Percentiles rank a stretch among this genome's conserved stretches.
Conservation (phyloP, 75 land plant species). For the Selaginella moellendorffii region DNA sequence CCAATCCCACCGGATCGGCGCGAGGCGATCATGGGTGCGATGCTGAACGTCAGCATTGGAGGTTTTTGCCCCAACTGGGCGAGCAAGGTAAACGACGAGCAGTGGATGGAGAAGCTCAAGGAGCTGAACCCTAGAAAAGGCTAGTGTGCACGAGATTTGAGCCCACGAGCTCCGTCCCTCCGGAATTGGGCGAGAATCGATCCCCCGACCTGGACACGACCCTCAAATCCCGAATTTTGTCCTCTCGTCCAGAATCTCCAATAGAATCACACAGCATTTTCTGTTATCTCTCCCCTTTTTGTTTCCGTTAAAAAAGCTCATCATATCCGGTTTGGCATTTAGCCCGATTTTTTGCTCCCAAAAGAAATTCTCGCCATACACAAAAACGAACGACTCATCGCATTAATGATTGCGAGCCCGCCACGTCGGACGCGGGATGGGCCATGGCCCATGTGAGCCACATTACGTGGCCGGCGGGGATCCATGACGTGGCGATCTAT, state of each 20-base stretch:
- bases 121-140: too few species aligned
- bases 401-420: background rate
- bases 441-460: background rate
- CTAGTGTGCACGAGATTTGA: too few species aligned
- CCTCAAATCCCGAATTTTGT: background rate
- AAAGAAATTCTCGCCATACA: background rate
- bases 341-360: background rate
- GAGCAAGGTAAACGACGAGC: slow-evolving; percentile 38
- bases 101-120: slow-evolving; percentile 31
- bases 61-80: slow-evolving; percentile 70
- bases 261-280: too few species aligned
- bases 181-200: too few species aligned
- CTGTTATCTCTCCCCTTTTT: background rate
- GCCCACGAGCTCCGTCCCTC: too few species aligned
- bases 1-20: slow-evolving; percentile 52
- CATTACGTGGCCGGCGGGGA: background rate
- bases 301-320: background rate
- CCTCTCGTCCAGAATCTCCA: background rate
- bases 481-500: background rate
- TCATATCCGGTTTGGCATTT: background rate
- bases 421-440: background rate
- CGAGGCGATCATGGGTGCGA: slow-evolving; percentile 50
- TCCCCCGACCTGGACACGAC: too few species aligned
- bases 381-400: background rate
- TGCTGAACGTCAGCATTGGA: slow-evolving; percentile 51